Conservation (phyloP, 2,329 filamentous ascomycete species). For the Sporothrix humicola region DNA sequence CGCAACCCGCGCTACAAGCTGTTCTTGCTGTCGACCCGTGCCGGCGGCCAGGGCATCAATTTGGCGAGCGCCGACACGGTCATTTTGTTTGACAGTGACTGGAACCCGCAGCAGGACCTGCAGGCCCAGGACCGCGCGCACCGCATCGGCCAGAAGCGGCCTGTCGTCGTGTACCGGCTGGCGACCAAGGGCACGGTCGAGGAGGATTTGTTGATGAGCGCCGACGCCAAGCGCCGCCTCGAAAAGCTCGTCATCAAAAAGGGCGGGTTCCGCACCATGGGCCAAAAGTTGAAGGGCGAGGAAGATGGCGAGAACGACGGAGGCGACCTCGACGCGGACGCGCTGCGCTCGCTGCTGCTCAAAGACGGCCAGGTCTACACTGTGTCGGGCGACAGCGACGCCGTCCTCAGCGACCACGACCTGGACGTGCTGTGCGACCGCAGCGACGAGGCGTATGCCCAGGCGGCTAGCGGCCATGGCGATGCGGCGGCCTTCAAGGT, state of each 20-base stretch:
- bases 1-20: slow-evolving; percentile 68
- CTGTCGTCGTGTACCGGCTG: slow-evolving; percentile 91
- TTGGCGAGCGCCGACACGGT: slow-evolving; percentile 90
- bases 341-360: slow-evolving; percentile 65
- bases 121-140: slow-evolving; percentile 96
- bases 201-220: slow-evolving; percentile 81
- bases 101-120: slow-evolving; percentile 96
- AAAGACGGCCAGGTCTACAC: slow-evolving; percentile 73
- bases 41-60: slow-evolving; percentile 95
- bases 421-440: slow-evolving; percentile 80
- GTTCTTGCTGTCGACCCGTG: slow-evolving; percentile 87
- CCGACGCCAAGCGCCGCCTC: slow-evolving; percentile 87
- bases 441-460: slow-evolving; percentile 66
- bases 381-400: slow-evolving; percentile 60
- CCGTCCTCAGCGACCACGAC: slow-evolving; percentile 76
- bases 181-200: slow-evolving; percentile 94
- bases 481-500: slow-evolving; percentile 74
- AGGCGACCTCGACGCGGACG: slow-evolving; percentile 62
- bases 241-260: slow-evolving; percentile 97
- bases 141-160: slow-evolving; percentile 88
- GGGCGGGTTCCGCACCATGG: slow-evolving; percentile 77
- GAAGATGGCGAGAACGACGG: slow-evolving; percentile 46
- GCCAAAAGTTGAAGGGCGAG: slow-evolving; percentile 60
- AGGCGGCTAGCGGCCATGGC: slow-evolving; percentile 79
- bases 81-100: slow-evolving; percentile 85